These are phyloP conservation scores for Nectriaceae sp. DNA, from an alignment of 2,329 filamentous ascomycete species.

Conservation along the genomic window DNA sequence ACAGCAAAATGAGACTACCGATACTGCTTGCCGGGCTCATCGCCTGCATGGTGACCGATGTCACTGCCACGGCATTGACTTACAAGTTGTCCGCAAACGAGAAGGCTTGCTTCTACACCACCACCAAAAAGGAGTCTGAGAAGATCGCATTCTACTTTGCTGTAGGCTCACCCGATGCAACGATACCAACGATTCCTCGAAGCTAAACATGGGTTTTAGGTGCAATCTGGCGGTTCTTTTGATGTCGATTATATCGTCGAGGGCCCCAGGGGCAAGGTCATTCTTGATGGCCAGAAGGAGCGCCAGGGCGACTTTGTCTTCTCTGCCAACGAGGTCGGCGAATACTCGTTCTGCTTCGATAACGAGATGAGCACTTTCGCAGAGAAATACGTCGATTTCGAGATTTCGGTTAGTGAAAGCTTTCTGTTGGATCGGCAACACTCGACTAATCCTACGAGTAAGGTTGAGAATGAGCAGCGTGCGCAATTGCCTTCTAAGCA, in stretches of 20 bases:
- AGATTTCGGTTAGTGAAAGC: slow-evolving; percentile 68
- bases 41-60: slow-evolving; percentile 69
- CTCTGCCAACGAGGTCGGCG: slow-evolving; percentile 82
- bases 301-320: slow-evolving; percentile 98
- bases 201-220: slow-evolving; percentile 52
- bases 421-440: not conserved
- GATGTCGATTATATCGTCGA: slow-evolving; percentile 92
- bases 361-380: slow-evolving; percentile 98
- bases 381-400: slow-evolving; percentile 97
- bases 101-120: slow-evolving; percentile 91
- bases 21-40: slow-evolving; percentile 67
- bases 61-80: slow-evolving; percentile 86
- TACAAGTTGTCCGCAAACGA: slow-evolving; percentile 91
- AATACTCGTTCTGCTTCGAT: slow-evolving; percentile 97
- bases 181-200: not conserved
- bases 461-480: slow-evolving; percentile 90
- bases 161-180: slow-evolving; percentile 53
- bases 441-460: slow-evolving; percentile 1
- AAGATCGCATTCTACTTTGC: slow-evolving; percentile 99
- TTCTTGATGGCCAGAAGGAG: slow-evolving; percentile 86
- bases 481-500: slow-evolving; percentile 85
- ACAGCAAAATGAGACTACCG: slow-evolving; percentile 62
- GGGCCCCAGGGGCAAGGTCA: slow-evolving; percentile 76
- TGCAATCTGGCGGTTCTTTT: slow-evolving; percentile 97
- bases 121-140: slow-evolving; percentile 73